Evolutionary conservation across 202 grass and related monocot genomes (phyloP), one percentile per base, ranked within the genome.

Genomic region (Carex arenaria): DNA sequence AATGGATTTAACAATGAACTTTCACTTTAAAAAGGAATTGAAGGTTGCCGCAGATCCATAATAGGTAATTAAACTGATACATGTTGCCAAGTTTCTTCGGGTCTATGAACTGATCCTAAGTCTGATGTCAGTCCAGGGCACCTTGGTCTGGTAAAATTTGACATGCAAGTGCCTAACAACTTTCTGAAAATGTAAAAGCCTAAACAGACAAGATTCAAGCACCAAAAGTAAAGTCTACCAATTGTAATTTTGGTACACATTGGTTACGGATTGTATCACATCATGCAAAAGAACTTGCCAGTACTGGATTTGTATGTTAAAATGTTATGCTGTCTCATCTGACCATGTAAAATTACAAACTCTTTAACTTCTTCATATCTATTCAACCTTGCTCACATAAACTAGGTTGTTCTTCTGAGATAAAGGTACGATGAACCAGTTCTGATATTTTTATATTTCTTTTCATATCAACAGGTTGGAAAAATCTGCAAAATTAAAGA

Each of bases 401-500:
- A 77, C 52, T 26, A 14, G 13, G 6, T 38, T 34, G 28, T 55
- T 74, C 3, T 74, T 56, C 14, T 57, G 8, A 1, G 51, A 19
- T 57, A 57, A 63, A 56, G 26, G 52, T 57, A 23, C 15, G 15
- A 10, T 13, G 15, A 26, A 36, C n/a, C 72, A 77, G 57, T 77
- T 11, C 26, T 77, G 52, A 57, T 30, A 28, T 77, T 77, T 30
- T 32, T 57, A 15, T 56, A 10, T 18, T 57, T 77, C 52, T 59
- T 78, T 60, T 57, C 74, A 60, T 20, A 78, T 78, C 22, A 31
- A 85, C 43, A 66, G 72, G 72, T 68, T 75, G 42, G 74, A 54
- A 47, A 49, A 28, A 70, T 38, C 28, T 82, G 64, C n/a, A 54
- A 54, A 70, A 42, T 30, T 67, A 20, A 82, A 55, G 26, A 36